These are phyloP conservation scores for Lignosus rhinocerotis DNA, from an alignment of 1,284 basidiomycete genomes.

Conservation along the genomic window DNA sequence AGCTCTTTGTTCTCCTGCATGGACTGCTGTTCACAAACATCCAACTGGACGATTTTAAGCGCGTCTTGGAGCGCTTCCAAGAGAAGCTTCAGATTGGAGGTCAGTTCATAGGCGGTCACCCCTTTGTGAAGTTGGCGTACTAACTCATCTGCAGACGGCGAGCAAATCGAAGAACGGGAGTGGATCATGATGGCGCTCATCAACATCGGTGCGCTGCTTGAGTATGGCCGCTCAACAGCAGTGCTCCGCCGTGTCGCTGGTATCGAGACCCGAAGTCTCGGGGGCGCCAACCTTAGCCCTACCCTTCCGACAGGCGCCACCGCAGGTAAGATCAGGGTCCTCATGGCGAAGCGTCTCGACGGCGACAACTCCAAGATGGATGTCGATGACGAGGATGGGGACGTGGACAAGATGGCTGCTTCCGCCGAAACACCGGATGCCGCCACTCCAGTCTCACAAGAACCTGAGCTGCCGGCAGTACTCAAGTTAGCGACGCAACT, in stretches of 20 bases:
- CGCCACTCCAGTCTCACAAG: slow-evolving; percentile 18
- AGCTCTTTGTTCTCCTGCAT: slow-evolving; percentile 90
- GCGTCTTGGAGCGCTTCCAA: slow-evolving; percentile 81
- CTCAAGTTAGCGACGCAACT: slow-evolving; percentile 79
- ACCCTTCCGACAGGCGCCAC: slow-evolving; percentile 19
- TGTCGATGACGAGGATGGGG: slow-evolving; percentile 67
- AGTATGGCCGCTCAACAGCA: slow-evolving; percentile 83
- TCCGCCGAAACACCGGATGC: slow-evolving; percentile 7
- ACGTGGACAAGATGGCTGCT: slow-evolving; percentile 36
- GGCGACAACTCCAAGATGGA: slow-evolving; percentile 67
- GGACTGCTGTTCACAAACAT: slow-evolving; percentile 96
- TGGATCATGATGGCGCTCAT: slow-evolving; percentile 96
- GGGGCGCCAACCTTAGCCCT: slow-evolving; percentile 31
- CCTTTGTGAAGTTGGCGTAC: background rate
- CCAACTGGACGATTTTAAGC: slow-evolving; percentile 87
- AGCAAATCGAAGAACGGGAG: slow-evolving; percentile 71
- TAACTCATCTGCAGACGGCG: slow-evolving; percentile 23
- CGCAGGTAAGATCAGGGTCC: slow-evolving; percentile 36
- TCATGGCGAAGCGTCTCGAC: slow-evolving; percentile 37
- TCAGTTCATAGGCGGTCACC: background rate
- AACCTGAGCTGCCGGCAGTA: slow-evolving; percentile 53
- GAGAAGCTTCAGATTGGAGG: slow-evolving; percentile 84
- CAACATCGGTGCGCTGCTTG: slow-evolving; percentile 82
- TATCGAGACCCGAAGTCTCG: slow-evolving; percentile 27
- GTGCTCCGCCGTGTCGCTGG: slow-evolving; percentile 64